Percentiles rank a stretch among this genome's conserved stretches.
Evolutionary conservation across 441 rosid genomes (phyloP).

Genomic region (Isatis lusitanica): DNA sequence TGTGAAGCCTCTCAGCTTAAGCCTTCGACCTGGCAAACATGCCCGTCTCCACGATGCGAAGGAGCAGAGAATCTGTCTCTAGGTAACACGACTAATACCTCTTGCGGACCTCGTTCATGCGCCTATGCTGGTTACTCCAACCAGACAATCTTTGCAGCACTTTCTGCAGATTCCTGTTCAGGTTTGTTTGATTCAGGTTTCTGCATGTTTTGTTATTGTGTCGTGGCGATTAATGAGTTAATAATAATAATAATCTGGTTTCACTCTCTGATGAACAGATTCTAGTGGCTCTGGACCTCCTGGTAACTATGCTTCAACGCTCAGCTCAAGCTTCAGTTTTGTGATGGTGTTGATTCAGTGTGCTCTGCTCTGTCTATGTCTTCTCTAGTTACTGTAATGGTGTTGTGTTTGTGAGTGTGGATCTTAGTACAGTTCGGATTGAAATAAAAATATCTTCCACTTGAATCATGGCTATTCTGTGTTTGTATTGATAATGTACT

Average conservation of each 20-base stretch:
- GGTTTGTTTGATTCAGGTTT: constrained; percentile 15
- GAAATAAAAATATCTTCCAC: constrained; percentile 20
- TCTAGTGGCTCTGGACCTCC: constrained; percentile 27
- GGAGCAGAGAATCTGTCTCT: constrained; percentile 43
- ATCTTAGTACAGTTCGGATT: constrained; percentile 28
- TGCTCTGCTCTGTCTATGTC: constrained; percentile 28
- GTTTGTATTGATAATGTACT: not conserved
- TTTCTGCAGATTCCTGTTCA: constrained; percentile 49
- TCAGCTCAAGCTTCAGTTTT: constrained; percentile 18
- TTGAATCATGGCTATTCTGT: constrained; percentile 2
- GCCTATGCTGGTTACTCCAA: constrained; percentile 62
- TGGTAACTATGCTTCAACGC: constrained; percentile 38
- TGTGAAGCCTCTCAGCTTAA: constrained; percentile 57
- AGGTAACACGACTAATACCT: constrained; percentile 41
- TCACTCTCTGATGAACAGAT: constrained; percentile 19
- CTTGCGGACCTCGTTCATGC: constrained; percentile 52
- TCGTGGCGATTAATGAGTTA: not conserved
- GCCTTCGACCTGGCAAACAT: constrained; percentile 43
- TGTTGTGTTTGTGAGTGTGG: constrained; percentile 19
- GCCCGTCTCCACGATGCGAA: constrained; percentile 58
- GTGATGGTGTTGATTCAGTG: constrained; percentile 22
- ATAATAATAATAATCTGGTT: not conserved
- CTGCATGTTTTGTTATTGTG: not conserved
- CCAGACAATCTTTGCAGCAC: constrained; percentile 45
- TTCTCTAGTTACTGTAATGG: not conserved